Evolutionary conservation across 495 filamentous ascomycete species (phyloP), one percentile per base, ranked within the genome.

Genomic region (Hypomontagnella submonticulosa): DNA sequence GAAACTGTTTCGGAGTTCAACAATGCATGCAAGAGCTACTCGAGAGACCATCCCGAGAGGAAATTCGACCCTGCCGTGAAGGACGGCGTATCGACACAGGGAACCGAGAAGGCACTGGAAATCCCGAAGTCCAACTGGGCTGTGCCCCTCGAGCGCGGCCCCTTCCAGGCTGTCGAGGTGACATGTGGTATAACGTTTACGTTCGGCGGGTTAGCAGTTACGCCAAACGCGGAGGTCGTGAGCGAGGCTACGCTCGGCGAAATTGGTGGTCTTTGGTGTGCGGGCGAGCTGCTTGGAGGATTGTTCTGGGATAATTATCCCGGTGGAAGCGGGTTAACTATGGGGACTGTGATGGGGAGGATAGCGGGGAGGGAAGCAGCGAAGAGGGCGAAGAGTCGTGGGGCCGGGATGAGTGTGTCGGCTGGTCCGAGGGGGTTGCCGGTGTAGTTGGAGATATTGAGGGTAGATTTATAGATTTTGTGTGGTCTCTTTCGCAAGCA

Each of bases 51-150:
- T 46, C 76, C 79, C 0, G 65, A 71, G 3, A 9, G 32, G 33
- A 73, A 73, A 23, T 88, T 81, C 71, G 79, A 89, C 65, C 87
- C 87, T 0, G 76, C 82, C 6, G 67, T 85, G 4, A 81, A 75
- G 63, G 86, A 89, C 65, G 84, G 84, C 0, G 55, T 88, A 10
- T 81, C 81, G 1, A 88, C 87, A 23, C 83, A 85, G 59, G 79
- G 79, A 4, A 66, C 64, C 3, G 48, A 34, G 0, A 70, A 15
- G 16, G 51, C 67, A 0, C 63, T 89, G 7, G 16, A 55, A 0
- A 48, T 87, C 1, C 63, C 81, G 0, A 90, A 90, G 71, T 83
- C 84, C 0, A 90, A 90, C 65, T 89, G 87, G 87, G 87, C 87
- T 0, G 46, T 83, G 18, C 78, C 85, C 0, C 70, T 89, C 20